phyloP scores from a whole-genome alignment of 73 alveolate genomes.

The Effrenium voratum region DNA sequence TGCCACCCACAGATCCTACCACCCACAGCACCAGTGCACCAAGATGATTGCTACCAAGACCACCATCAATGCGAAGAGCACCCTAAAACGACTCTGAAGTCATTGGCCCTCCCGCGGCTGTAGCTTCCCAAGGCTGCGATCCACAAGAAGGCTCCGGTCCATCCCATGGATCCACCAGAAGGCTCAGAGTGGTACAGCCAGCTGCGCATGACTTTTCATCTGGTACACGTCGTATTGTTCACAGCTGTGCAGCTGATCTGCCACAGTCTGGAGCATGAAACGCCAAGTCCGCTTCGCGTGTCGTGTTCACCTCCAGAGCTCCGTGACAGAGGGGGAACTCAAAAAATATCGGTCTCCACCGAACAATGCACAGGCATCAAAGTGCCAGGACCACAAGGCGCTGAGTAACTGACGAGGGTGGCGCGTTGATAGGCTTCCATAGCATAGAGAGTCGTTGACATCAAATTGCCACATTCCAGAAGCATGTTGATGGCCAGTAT shows the following conservation, averaged over 20 bases:
- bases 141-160: neutral
- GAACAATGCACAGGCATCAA: neutral
- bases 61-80: neutral
- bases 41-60: neutral
- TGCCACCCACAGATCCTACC: neutral
- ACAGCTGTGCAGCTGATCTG: neutral
- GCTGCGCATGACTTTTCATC: neutral
- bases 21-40: too few relatives aligned
- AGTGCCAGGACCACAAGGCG: conserved; percentile 5
- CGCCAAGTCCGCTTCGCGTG: conserved; percentile 13
- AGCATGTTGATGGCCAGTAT: conserved; percentile 10
- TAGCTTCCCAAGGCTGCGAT: neutral
- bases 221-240: neutral
- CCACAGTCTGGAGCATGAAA: neutral
- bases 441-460: conserved; percentile 11
- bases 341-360: neutral
- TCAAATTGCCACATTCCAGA: conserved; percentile 13
- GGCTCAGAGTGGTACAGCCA: neutral
- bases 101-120: neutral
- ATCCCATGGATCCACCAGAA: neutral
- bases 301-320: neutral
- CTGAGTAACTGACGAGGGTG: neutral
- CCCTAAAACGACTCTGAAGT: neutral
- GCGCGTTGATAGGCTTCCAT: conserved; percentile 21
- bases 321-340: neutral